Conservation (phyloP, 2,329 filamentous ascomycete genomes). For the Exophiala aquamarina region DNA sequence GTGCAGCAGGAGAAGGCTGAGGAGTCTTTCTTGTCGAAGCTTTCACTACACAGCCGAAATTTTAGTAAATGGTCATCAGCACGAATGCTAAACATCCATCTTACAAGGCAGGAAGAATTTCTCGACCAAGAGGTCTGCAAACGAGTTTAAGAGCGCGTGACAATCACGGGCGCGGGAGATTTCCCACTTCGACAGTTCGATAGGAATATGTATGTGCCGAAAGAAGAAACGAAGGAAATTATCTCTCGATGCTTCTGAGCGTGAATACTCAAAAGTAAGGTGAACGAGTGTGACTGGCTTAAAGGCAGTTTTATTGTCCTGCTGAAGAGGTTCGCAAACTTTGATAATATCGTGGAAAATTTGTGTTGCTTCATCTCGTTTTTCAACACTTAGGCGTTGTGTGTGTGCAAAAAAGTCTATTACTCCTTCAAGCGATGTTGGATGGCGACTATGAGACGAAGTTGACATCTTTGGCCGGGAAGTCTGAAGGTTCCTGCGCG, state of each 20-base stretch:
- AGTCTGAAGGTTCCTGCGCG: no score
- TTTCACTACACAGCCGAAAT: constrained; percentile 19
- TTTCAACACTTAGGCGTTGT: constrained; percentile 9
- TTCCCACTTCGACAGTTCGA: constrained; percentile 5
- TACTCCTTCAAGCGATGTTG: constrained; percentile 3
- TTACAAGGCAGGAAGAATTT: constrained; percentile 26
- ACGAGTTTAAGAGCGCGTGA: constrained; percentile 9
- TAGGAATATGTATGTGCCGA: constrained; percentile 10
- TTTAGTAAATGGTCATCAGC: constrained; percentile 1
- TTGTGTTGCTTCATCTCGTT: constrained; percentile 13
- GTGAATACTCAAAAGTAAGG: constrained; percentile 23
- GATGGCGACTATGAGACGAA: constrained; percentile 7
- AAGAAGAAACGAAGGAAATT: constrained; percentile 15
- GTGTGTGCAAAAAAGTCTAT: constrained; percentile 3
- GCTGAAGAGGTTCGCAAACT: constrained; percentile 23
- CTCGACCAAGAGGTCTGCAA: constrained; percentile 22
- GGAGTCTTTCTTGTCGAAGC: constrained; percentile 21
- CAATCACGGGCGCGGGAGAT: background rate
- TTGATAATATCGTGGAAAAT: constrained; percentile 19
- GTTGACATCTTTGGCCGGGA: no score
- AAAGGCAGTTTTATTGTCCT: constrained; percentile 22
- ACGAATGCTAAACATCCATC: constrained; percentile 1
- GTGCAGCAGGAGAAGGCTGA: constrained; percentile 16
- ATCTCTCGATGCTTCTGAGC: constrained; percentile 18
- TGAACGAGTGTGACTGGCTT: constrained; percentile 24